Evolutionary conservation across 345 rosid genomes (phyloP).

Genomic region (Gossypium mustelinum): DNA sequence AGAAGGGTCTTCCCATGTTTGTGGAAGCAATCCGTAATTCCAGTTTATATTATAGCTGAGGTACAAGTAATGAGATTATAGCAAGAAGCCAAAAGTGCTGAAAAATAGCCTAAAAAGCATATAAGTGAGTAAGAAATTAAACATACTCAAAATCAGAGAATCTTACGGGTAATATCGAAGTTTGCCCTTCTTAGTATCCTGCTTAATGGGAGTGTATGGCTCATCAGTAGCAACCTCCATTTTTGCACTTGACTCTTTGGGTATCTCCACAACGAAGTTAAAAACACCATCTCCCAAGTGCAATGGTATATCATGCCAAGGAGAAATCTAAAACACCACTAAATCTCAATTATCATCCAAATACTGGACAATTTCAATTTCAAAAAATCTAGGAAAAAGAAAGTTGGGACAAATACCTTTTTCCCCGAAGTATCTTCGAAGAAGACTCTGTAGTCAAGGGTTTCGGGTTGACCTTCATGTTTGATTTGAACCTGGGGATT

Average conservation of each 20-base stretch:
- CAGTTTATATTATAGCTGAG: slow-evolving; percentile 82
- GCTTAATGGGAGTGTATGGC: slow-evolving; percentile 62
- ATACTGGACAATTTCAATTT: not conserved
- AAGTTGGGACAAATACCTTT: slow-evolving; percentile 2
- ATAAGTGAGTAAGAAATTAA: not conserved
- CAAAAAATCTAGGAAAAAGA: not conserved
- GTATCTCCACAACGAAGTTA: slow-evolving; percentile 84
- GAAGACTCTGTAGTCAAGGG: slow-evolving; percentile 22
- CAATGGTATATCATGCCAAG: slow-evolving; percentile 94
- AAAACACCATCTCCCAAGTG: slow-evolving; percentile 73
- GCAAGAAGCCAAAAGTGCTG: not conserved
- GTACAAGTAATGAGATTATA: not conserved
- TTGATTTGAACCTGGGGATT: slow-evolving; percentile 19
- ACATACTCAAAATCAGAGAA: not conserved
- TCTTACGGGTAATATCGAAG: slow-evolving; percentile 70
- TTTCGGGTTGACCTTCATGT: slow-evolving; percentile 21
- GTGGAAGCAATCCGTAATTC: slow-evolving; percentile 97
- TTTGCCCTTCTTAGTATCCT: slow-evolving; percentile 64
- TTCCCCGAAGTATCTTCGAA: slow-evolving; percentile 19
- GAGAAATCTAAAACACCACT: slow-evolving; percentile 56
- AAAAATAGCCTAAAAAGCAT: not conserved
- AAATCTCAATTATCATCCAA: not conserved
- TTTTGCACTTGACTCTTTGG: slow-evolving; percentile 88
- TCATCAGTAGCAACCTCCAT: slow-evolving; percentile 99
- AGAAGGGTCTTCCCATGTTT: slow-evolving; percentile 99